phyloP scores from a whole-genome alignment of 768 basidiomycete species.

The Dioszegia hungarica region DNA sequence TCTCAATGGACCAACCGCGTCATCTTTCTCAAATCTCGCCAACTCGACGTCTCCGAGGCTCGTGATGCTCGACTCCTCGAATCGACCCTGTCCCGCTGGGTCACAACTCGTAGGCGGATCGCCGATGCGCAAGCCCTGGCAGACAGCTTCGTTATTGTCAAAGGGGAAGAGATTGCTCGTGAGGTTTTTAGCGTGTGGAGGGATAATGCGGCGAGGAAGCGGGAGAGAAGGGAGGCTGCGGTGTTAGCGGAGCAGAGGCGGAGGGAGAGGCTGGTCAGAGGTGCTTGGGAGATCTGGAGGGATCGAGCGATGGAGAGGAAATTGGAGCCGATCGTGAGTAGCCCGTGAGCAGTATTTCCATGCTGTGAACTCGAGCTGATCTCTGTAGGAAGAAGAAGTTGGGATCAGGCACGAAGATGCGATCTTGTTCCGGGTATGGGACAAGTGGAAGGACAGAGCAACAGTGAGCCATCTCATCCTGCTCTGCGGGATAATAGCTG shows the following conservation, averaged over 20 bases:
- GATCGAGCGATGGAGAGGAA: constrained; percentile 14
- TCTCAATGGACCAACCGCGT: constrained; percentile 30
- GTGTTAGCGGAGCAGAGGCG: neutral
- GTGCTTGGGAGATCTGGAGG: constrained; percentile 18
- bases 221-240: neutral
- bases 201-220: neutral
- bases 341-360: no score
- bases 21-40: constrained; percentile 34
- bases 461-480: constrained; percentile 7
- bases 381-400: constrained; percentile 29
- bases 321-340: constrained; percentile 23
- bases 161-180: constrained; percentile 10
- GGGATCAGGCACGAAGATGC: constrained; percentile 31
- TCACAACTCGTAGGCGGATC: neutral
- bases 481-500: neutral
- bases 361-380: neutral
- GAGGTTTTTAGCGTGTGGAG: neutral
- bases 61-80: neutral
- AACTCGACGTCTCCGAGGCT: constrained; percentile 24
- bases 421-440: constrained; percentile 34
- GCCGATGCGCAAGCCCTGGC: neutral
- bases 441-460: constrained; percentile 32
- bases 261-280: neutral
- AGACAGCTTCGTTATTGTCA: constrained; percentile 7
- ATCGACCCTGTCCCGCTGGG: neutral